Percentiles rank a stretch among this genome's conserved stretches.
phyloP scores from a whole-genome alignment of 108 stramenopile species.

The Cylindrotheca fusiformis region DNA sequence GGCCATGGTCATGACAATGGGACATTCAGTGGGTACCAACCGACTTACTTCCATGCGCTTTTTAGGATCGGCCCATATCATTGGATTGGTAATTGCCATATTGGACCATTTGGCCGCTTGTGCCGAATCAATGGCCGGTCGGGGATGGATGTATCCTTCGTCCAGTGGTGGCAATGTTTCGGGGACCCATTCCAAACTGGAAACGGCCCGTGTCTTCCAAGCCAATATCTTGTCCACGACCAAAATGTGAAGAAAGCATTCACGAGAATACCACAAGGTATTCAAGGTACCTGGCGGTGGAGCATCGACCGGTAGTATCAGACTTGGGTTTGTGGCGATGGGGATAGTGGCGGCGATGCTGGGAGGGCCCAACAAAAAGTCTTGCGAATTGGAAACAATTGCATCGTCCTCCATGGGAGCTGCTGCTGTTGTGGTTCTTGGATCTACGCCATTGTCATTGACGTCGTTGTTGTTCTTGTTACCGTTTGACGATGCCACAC shows the following conservation, averaged over 20 bases:
- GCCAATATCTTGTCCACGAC: constrained; percentile 81
- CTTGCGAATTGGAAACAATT: not conserved
- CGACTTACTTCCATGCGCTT: constrained; percentile 78
- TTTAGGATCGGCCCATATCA: constrained; percentile 46
- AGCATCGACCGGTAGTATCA: constrained; percentile 45
- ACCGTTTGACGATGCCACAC: not conserved
- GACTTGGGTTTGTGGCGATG: constrained; percentile 1
- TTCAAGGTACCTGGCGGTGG: constrained; percentile 66
- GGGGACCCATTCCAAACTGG: constrained; percentile 42
- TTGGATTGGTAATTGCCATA: constrained; percentile 37
- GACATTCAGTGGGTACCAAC: constrained; percentile 61
- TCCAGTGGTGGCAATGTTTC: constrained; percentile 1
- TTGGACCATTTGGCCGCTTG: constrained; percentile 49
- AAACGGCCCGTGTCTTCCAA: constrained; percentile 65
- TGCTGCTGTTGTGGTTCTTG: not conserved
- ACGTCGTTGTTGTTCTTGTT: not conserved
- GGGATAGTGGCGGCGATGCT: not conserved
- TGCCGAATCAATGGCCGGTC: constrained; percentile 21
- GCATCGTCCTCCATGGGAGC: constrained; percentile 10
- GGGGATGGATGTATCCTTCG: not conserved
- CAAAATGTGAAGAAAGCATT: constrained; percentile 66
- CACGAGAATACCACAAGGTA: constrained; percentile 82
- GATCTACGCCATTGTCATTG: not conserved
- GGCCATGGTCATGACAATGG: constrained; percentile 56
- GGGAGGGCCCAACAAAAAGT: constrained; percentile 8